These are phyloP conservation scores for Lycium barbarum DNA, from an alignment of 257 asterid genomes.

Conservation along the genomic window DNA sequence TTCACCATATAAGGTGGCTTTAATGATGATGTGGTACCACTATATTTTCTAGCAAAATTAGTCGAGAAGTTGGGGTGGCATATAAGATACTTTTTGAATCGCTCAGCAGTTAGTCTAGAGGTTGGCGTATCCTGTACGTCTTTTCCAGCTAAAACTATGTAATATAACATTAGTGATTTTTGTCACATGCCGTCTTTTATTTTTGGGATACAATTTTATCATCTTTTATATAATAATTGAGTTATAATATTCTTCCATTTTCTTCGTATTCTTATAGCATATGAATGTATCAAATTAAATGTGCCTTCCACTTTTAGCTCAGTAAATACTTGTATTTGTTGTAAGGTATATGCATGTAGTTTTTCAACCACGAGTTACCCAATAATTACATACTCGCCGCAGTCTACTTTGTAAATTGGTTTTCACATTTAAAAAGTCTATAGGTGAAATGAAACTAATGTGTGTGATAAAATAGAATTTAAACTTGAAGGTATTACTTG, in stretches of 20 bases:
- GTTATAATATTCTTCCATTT: not conserved
- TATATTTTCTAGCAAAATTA: not conserved
- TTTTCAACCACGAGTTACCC: not conserved
- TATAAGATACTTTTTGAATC: not conserved
- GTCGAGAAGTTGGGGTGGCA: not conserved
- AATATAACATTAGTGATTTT: not conserved
- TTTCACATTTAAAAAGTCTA: not conserved
- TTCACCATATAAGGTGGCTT: not conserved
- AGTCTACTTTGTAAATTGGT: constrained; percentile 1
- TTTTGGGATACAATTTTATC: not conserved
- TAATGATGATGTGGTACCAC: not conserved
- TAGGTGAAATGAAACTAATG: not conserved
- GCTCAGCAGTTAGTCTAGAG: not conserved
- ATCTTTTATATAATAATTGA: not conserved
- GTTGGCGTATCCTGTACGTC: not conserved
- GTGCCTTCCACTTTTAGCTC: not conserved
- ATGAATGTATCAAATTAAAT: not conserved
- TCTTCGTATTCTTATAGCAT: not conserved
- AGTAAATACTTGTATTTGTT: not conserved
- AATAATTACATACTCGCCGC: not conserved
- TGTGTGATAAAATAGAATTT: not conserved
- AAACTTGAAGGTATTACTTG: too few species aligned
- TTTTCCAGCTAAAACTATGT: not conserved
- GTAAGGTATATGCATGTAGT: not conserved
- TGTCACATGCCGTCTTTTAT: not conserved